Percentiles rank a stretch among this genome's conserved stretches.
phyloP scores from a whole-genome alignment of 495 filamentous ascomycete genomes.

The Aspergillus campestris region DNA sequence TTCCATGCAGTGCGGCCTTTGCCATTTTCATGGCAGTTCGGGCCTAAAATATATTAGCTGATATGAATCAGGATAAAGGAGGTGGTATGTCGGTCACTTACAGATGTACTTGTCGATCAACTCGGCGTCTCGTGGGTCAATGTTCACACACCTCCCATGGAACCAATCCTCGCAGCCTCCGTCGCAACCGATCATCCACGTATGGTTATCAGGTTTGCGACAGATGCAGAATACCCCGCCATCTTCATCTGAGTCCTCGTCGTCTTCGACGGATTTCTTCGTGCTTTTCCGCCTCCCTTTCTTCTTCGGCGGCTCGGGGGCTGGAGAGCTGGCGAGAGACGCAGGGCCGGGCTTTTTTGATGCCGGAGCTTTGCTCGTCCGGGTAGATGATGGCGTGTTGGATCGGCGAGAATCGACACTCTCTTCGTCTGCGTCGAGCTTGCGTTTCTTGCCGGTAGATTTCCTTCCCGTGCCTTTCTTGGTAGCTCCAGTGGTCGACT shows the following conservation, averaged over 20 bases:
- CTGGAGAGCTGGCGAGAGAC: constrained; percentile 32
- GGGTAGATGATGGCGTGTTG: constrained; percentile 41
- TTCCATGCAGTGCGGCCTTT: constrained; percentile 57
- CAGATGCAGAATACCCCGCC: constrained; percentile 60
- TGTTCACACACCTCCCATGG: constrained; percentile 59
- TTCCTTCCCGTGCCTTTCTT: constrained; percentile 55
- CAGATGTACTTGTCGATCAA: constrained; percentile 66
- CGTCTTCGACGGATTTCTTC: constrained; percentile 25
- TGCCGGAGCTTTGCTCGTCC: constrained; percentile 39
- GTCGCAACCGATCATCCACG: constrained; percentile 71
- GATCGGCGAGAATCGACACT: constrained; percentile 34
- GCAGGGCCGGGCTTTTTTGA: constrained; percentile 33
- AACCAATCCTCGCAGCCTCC: constrained; percentile 69
- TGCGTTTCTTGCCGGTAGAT: constrained; percentile 49
- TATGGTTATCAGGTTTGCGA: constrained; percentile 61
- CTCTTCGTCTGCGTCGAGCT: constrained; percentile 39
- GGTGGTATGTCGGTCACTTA: constrained; percentile 16
- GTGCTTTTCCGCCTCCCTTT: constrained; percentile 4
- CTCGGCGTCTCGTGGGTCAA: constrained; percentile 51
- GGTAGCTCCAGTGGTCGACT: constrained; percentile 25
- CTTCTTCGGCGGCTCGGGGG: constrained; percentile 29
- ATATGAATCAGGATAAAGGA: neutral
- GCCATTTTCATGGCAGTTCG: constrained; percentile 47
- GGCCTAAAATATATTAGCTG: constrained; percentile 26
- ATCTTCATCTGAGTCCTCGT: constrained; percentile 37